Conservation (phyloP, 148 eudicot genomes). For the Diospyros lotus region DNA sequence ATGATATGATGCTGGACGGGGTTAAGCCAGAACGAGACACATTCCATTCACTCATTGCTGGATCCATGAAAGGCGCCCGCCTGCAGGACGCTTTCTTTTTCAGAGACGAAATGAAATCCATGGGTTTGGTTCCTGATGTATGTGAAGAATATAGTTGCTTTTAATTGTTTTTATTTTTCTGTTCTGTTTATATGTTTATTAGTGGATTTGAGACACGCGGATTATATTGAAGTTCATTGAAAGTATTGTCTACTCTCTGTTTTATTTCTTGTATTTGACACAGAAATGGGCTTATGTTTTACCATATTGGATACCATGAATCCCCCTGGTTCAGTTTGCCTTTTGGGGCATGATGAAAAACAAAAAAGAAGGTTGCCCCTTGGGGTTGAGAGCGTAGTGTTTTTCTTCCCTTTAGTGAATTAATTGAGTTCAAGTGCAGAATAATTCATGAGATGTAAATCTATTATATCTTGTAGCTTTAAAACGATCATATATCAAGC, state of each 20-base stretch:
- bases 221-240: background rate
- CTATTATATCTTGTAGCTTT: too few species aligned
- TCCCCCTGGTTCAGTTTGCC: too few species aligned
- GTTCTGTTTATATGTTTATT: background rate
- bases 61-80: conserved; percentile 75
- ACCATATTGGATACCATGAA: background rate
- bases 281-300: background rate
- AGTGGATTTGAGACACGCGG: background rate
- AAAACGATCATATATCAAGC: too few species aligned
- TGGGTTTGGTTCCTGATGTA: conserved; percentile 98
- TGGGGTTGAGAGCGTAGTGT: too few species aligned
- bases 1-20: conserved; percentile 93
- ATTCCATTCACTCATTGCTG: conserved; percentile 66
- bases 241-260: background rate
- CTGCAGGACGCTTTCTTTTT: conserved; percentile 87
- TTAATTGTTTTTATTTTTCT: background rate
- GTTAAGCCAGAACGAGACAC: conserved; percentile 84
- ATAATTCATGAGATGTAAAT: too few species aligned
- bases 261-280: background rate
- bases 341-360: too few species aligned
- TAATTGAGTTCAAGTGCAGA: too few species aligned
- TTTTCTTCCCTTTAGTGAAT: too few species aligned
- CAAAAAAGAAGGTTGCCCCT: too few species aligned
- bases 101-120: conserved; percentile 73
- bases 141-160: conserved; percentile 11